Conservation (phyloP, 495 filamentous ascomycete genomes). For the Penicillium mononematosum region DNA sequence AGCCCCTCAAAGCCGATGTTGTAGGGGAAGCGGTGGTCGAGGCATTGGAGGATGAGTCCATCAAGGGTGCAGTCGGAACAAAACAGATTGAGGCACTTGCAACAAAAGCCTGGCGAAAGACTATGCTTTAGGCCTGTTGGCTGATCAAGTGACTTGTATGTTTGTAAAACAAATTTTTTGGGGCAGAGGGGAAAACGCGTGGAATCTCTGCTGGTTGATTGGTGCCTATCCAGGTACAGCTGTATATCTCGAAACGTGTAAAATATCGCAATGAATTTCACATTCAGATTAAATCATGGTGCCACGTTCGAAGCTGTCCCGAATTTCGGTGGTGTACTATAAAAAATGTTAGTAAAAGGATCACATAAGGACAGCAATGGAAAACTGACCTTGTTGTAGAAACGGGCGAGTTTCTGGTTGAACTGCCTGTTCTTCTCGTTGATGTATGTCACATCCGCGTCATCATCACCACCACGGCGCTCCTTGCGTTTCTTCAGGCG, state of each 20-base stretch:
- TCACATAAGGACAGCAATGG: not conserved
- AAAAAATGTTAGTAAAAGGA: conserved; percentile 32
- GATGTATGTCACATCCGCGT: conserved; percentile 94
- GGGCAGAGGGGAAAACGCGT: conserved; percentile 1
- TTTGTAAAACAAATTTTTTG: conserved; percentile 5
- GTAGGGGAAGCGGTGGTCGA: conserved; percentile 85
- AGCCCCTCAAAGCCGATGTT: conserved; percentile 80
- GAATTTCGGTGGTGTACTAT: conserved; percentile 90
- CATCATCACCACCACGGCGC: conserved; percentile 69
- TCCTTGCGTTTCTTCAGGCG: conserved; percentile 81
- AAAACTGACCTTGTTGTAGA: conserved; percentile 83
- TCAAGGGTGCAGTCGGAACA: conserved; percentile 68
- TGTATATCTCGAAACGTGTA: conserved; percentile 19
- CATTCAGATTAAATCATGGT: conserved; percentile 55
- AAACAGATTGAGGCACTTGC: conserved; percentile 71
- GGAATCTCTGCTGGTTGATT: conserved; percentile 7
- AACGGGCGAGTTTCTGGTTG: conserved; percentile 91
- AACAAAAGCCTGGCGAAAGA: conserved; percentile 73
- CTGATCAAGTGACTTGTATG: conserved; percentile 1
- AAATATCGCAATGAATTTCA: conserved; percentile 23
- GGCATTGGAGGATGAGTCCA: conserved; percentile 65
- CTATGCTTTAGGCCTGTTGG: conserved; percentile 62
- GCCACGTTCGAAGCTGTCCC: conserved; percentile 96
- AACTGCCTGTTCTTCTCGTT: conserved; percentile 99
- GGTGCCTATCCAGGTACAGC: conserved; percentile 8